phyloP scores from a whole-genome alignment of 768 basidiomycete genomes.

The Termitomyces sp. region DNA sequence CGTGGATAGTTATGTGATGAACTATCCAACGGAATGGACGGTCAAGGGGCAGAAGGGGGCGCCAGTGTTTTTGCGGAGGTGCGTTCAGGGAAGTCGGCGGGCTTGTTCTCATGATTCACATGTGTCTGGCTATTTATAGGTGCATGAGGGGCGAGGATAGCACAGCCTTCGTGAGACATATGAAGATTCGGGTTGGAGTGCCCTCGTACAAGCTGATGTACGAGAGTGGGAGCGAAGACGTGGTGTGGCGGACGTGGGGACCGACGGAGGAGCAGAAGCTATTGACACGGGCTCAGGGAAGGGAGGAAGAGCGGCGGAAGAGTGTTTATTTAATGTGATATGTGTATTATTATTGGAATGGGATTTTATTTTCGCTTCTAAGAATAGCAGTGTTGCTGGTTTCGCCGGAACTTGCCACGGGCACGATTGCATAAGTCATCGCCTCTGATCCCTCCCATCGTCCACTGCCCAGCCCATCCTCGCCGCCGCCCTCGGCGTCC shows the following conservation, averaged over 20 bases:
- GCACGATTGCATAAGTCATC: not conserved
- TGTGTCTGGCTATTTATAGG: conserved; percentile 45
- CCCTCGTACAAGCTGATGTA: conserved; percentile 70
- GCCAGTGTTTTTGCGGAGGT: conserved; percentile 60
- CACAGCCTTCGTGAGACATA: conserved; percentile 36
- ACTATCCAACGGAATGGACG: conserved; percentile 69
- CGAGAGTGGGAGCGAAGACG: conserved; percentile 62
- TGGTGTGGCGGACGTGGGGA: conserved; percentile 36
- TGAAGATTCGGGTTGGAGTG: conserved; percentile 51
- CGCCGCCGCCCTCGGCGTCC: conserved; percentile 10
- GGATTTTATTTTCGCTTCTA: conserved; percentile 8
- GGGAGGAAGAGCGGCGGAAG: conserved; percentile 54
- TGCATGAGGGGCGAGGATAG: conserved; percentile 38
- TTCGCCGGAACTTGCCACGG: conserved; percentile 16
- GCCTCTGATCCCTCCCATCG: conserved; percentile 5
- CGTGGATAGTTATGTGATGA: conserved; percentile 67
- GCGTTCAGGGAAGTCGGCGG: conserved; percentile 16
- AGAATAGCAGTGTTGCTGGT: conserved; percentile 12
- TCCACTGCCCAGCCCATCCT: conserved; percentile 14
- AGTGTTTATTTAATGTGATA: conserved; percentile 22
- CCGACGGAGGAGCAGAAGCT: conserved; percentile 28
- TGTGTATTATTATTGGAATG: not conserved
- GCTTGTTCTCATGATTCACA: conserved; percentile 22
- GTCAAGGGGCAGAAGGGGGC: conserved; percentile 35
- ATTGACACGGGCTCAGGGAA: conserved; percentile 33